A percentile compares a stretch with the other conserved stretches of the same genome.
These are phyloP conservation scores for Plantago major DNA, from an alignment of 257 asterid genomes.

Conservation along the genomic window DNA sequence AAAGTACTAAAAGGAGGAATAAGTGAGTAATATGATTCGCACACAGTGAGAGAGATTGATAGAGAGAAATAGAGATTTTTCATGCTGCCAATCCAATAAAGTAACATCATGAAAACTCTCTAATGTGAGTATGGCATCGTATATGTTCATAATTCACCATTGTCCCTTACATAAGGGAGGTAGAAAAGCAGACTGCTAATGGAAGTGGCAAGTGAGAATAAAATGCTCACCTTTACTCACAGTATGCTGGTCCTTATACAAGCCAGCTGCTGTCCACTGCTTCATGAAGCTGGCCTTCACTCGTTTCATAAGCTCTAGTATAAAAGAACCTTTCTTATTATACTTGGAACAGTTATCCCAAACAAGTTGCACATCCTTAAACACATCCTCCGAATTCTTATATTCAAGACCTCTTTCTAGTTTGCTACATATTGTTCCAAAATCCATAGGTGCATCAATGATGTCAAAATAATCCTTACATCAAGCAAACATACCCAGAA, in stretches of 20 bases:
- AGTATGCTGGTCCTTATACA: conserved; percentile 36
- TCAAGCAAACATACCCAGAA: neutral
- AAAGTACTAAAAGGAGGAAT: too few relatives aligned
- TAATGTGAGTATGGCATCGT: too few relatives aligned
- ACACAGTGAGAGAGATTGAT: too few relatives aligned
- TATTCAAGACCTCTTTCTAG: conserved; percentile 54
- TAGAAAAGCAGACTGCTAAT: conserved; percentile 1
- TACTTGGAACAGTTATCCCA: conserved; percentile 63
- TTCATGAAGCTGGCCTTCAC: conserved; percentile 45
- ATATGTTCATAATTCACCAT: too few relatives aligned
- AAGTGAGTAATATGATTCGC: too few relatives aligned
- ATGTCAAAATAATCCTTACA: conserved; percentile 60
- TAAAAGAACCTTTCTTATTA: conserved; percentile 52
- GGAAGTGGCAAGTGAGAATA: neutral
- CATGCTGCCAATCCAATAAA: too few relatives aligned
- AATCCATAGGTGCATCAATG: conserved; percentile 61
- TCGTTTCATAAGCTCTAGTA: conserved; percentile 60
- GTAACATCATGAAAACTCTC: too few relatives aligned
- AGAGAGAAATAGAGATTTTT: too few relatives aligned
- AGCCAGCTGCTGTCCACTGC: conserved; percentile 51
- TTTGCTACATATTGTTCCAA: conserved; percentile 54
- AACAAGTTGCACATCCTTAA: conserved; percentile 47
- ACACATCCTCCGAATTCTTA: conserved; percentile 50
- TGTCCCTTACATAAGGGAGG: neutral
- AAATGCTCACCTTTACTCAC: conserved; percentile 30